phyloP scores from a whole-genome alignment of 495 filamentous ascomycete genomes.

The Trichocladium uniseriatum region DNA sequence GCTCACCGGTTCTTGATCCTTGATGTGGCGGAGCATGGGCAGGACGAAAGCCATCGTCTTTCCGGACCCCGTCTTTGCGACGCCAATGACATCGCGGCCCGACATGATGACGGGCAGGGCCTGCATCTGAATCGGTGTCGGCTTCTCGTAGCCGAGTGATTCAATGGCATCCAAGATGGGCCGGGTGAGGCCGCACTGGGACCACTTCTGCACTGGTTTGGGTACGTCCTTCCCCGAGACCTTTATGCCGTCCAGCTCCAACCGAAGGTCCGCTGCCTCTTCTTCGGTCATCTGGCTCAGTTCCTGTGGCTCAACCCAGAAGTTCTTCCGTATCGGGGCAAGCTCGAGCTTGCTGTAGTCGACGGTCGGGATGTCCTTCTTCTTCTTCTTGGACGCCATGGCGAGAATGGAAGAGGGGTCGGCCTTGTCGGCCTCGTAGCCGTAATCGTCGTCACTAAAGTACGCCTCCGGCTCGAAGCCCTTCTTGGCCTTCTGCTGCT shows the following conservation, averaged over 20 bases:
- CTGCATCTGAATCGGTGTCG: conserved; percentile 91
- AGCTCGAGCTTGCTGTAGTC: conserved; percentile 81
- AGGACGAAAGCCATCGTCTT: conserved; percentile 94
- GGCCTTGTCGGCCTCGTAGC: conserved; percentile 62
- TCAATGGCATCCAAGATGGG: conserved; percentile 85
- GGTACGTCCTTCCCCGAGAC: conserved; percentile 76
- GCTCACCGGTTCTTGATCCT: conserved; percentile 78
- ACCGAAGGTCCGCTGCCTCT: conserved; percentile 68
- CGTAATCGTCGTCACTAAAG: conserved; percentile 73
- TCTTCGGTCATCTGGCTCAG: conserved; percentile 76
- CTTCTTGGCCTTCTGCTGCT: conserved; percentile 28
- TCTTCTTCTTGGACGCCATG: conserved; percentile 86
- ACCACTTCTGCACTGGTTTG: conserved; percentile 93
- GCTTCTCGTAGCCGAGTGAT: conserved; percentile 72
- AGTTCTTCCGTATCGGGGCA: conserved; percentile 80
- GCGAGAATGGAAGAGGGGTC: conserved; percentile 73
- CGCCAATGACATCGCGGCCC: conserved; percentile 89
- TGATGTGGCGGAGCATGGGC: conserved; percentile 96
- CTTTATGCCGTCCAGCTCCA: conserved; percentile 93
- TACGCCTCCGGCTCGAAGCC: conserved; percentile 68
- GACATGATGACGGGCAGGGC: conserved; percentile 94
- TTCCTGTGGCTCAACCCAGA: conserved; percentile 86
- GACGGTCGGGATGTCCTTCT: conserved; percentile 83
- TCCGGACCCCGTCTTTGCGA: conserved; percentile 97
- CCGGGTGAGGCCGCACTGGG: conserved; percentile 80